A percentile compares a stretch with the other conserved stretches of the same genome.
Conservation (phyloP, 805 yeast species). For the Suhomyces sp. region DNA sequence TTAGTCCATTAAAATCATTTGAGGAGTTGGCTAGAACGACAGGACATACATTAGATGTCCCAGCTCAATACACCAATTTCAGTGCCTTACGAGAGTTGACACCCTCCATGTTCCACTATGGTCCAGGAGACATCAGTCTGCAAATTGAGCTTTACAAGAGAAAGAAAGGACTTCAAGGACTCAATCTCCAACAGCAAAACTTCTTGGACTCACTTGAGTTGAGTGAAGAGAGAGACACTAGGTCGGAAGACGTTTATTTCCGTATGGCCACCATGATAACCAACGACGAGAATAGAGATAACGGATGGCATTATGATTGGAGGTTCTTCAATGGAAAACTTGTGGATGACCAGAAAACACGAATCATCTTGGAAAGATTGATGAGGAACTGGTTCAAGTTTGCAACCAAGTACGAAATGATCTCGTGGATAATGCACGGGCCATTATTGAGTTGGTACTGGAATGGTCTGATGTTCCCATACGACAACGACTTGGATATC, state of each 20-base stretch:
- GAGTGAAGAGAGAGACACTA: constrained; percentile 20
- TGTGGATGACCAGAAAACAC: constrained; percentile 33
- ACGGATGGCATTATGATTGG: constrained; percentile 60
- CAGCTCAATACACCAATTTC: neutral
- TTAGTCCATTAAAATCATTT: no score
- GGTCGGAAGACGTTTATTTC: constrained; percentile 17
- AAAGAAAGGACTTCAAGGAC: neutral
- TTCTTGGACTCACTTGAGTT: constrained; percentile 3
- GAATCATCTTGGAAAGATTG: constrained; percentile 43
- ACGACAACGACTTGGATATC: constrained; percentile 23
- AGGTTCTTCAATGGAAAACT: constrained; percentile 59
- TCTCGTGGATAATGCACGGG: constrained; percentile 29
- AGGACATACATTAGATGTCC: no score
- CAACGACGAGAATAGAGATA: constrained; percentile 20
- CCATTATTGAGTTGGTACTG: constrained; percentile 20
- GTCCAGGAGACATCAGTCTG: neutral
- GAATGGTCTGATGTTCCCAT: constrained; percentile 22
- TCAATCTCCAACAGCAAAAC: neutral
- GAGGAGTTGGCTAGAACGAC: no score
- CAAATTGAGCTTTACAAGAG: constrained; percentile 4
- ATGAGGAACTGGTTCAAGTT: constrained; percentile 53
- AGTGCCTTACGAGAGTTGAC: neutral
- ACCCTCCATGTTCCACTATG: constrained; percentile 4
- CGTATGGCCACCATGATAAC: constrained; percentile 39
- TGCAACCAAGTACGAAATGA: constrained; percentile 42